phyloP scores from a whole-genome alignment of 1,139 yeast genomes.

The Yamadazyma dushanensis region DNA sequence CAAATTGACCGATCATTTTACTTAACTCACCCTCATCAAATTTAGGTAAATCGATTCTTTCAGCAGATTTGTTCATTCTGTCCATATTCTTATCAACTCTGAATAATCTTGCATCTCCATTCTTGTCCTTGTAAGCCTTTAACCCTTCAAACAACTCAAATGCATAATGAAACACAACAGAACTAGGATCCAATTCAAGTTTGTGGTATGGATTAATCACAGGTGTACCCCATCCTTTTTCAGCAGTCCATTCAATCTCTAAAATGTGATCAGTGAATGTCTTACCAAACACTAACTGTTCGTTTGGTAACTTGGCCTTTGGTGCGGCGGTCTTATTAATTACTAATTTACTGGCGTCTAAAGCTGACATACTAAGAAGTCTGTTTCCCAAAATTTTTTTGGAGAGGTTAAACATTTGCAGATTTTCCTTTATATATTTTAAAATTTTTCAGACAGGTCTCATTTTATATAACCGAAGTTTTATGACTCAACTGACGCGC shows the following conservation, averaged over 20 bases:
- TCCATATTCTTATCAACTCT: constrained; percentile 90
- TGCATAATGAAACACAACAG: constrained; percentile 90
- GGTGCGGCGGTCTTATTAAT: constrained; percentile 61
- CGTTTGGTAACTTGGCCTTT: constrained; percentile 67
- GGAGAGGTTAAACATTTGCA: constrained; percentile 4
- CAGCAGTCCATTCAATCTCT: constrained; percentile 77
- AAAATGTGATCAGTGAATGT: constrained; percentile 90
- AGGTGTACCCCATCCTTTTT: constrained; percentile 84
- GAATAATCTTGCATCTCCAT: constrained; percentile 75
- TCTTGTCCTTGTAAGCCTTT: constrained; percentile 81
- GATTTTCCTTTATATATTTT: background rate
- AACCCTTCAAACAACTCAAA: constrained; percentile 95
- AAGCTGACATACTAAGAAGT: constrained; percentile 20
- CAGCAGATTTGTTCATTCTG: constrained; percentile 86
- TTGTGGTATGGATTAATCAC: constrained; percentile 82
- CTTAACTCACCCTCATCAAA: constrained; percentile 78
- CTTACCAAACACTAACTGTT: constrained; percentile 80
- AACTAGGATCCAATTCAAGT: constrained; percentile 76
- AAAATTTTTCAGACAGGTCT: background rate
- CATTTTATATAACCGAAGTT: constrained; percentile 2
- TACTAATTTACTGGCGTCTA: constrained; percentile 69
- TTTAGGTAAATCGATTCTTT: constrained; percentile 81
- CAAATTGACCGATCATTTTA: constrained; percentile 72
- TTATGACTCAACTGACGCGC: background rate
- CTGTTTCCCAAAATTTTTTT: constrained; percentile 3